Conservation (phyloP, 352 stramenopile species). For the Globisporangium cylindrosporum region DNA sequence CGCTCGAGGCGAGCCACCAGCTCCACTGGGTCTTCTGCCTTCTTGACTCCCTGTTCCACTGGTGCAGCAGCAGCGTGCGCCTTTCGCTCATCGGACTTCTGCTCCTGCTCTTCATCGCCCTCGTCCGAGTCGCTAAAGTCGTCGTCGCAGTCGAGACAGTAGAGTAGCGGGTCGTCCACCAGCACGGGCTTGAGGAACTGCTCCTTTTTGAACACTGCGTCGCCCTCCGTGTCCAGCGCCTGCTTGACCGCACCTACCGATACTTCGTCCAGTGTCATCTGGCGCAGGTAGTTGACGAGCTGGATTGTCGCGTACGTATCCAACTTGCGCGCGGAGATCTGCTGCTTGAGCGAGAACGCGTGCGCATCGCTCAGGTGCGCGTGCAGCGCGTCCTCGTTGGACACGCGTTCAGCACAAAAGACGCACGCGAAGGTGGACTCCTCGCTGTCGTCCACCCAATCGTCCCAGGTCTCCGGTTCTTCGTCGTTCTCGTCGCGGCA, state of each 20-base stretch:
- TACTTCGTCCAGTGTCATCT: conserved; percentile 38
- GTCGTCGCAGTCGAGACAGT: conserved; percentile 70
- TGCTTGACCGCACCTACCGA: conserved; percentile 39
- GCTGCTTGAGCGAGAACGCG: conserved; percentile 56
- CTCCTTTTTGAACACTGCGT: conserved; percentile 54
- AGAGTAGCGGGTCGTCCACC: conserved; percentile 76
- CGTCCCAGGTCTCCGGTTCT: conserved; percentile 71
- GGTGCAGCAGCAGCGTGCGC: background rate
- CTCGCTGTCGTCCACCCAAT: conserved; percentile 77
- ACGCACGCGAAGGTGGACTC: conserved; percentile 57
- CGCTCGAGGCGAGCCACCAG: conserved; percentile 43
- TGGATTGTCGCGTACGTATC: conserved; percentile 82
- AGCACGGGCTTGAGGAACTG: conserved; percentile 77
- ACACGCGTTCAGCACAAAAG: conserved; percentile 57
- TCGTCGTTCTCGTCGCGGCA: conserved; percentile 27
- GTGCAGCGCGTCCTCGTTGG: conserved; percentile 50
- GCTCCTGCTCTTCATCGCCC: conserved; percentile 22
- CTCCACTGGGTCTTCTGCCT: conserved; percentile 14
- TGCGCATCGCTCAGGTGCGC: conserved; percentile 52
- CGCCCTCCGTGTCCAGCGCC: conserved; percentile 42
- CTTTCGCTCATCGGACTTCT: conserved; percentile 31
- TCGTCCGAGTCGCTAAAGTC: conserved; percentile 51
- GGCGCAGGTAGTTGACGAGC: conserved; percentile 73
- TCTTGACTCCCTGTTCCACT: background rate
- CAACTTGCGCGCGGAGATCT: conserved; percentile 49